These are phyloP conservation scores for Penicillium goetzii DNA, from an alignment of 495 filamentous ascomycete genomes.

Conservation along the genomic window DNA sequence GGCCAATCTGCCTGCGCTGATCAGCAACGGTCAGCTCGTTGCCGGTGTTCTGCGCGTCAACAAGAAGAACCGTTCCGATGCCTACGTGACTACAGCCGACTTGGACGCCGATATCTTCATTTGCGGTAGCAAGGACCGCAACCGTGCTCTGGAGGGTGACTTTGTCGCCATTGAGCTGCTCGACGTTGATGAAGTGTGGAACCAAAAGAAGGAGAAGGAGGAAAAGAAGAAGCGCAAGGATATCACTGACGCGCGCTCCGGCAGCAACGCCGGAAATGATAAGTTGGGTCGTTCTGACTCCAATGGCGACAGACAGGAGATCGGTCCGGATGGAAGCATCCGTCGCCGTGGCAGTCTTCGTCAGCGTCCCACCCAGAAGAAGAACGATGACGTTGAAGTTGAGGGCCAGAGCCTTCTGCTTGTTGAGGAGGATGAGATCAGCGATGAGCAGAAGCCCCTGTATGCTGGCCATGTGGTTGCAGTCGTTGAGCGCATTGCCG, in stretches of 20 bases:
- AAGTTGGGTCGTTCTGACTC: conserved; percentile 66
- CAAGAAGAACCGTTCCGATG: conserved; percentile 99
- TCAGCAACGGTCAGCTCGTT: conserved; percentile 91
- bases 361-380: conserved; percentile 98
- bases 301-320: conserved; percentile 64
- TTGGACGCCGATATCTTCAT: conserved; percentile 99
- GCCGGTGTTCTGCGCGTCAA: conserved; percentile 96
- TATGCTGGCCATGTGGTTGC: conserved; percentile 97
- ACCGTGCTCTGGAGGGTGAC: conserved; percentile 94
- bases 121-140: conserved; percentile 97
- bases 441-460: conserved; percentile 94
- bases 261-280: conserved; percentile 70
- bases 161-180: conserved; percentile 94
- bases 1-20: conserved; percentile 86
- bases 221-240: conserved; percentile 99
- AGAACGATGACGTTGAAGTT: conserved; percentile 99
- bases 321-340: conserved; percentile 77
- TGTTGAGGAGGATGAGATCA: conserved; percentile 98
- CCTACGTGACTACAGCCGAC: conserved; percentile 93
- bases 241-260: conserved; percentile 84
- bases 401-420: conserved; percentile 96
- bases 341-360: conserved; percentile 90
- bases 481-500: conserved; percentile 93
- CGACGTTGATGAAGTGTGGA: conserved; percentile 98
- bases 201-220: conserved; percentile 97